These are phyloP conservation scores for Aspergillus hancockii DNA, from an alignment of 495 filamentous ascomycete species.

Conservation along the genomic window DNA sequence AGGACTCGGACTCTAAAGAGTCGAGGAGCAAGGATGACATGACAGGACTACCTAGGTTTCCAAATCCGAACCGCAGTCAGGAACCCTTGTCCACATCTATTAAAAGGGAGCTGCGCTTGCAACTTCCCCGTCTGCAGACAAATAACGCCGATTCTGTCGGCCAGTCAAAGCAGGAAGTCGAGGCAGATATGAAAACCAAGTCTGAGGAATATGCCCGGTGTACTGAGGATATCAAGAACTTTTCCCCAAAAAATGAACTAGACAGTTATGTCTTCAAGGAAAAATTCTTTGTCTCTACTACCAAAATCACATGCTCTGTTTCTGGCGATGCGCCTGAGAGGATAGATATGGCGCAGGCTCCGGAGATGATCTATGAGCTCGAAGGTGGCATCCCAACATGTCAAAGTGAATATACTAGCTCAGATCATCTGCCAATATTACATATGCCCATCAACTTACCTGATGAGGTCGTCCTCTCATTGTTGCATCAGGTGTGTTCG, in stretches of 20 bases:
- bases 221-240: background rate
- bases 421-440: slow-evolving; percentile 11
- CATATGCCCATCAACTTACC: slow-evolving; percentile 44
- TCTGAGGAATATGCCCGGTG: background rate
- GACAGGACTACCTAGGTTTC: slow-evolving; percentile 14
- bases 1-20: background rate
- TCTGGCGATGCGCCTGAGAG: slow-evolving; percentile 23
- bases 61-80: slow-evolving; percentile 14
- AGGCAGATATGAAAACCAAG: background rate
- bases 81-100: slow-evolving; percentile 23
- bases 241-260: slow-evolving; percentile 2
- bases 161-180: background rate
- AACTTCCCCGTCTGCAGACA: slow-evolving; percentile 41
- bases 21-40: slow-evolving; percentile 11
- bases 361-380: slow-evolving; percentile 40
- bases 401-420: slow-evolving; percentile 7
- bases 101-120: slow-evolving; percentile 29
- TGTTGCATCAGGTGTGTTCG: slow-evolving; percentile 51
- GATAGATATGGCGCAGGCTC: slow-evolving; percentile 23
- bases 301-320: slow-evolving; percentile 17
- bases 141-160: slow-evolving; percentile 16
- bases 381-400: slow-evolving; percentile 34
- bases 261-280: slow-evolving; percentile 17
- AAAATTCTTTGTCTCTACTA: slow-evolving; percentile 28
- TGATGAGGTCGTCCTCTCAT: slow-evolving; percentile 49